A percentile compares a stretch with the other conserved stretches of the same genome.
These are phyloP conservation scores for Barbarea vulgaris DNA, from an alignment of 345 rosid genomes.

Conservation along the genomic window DNA sequence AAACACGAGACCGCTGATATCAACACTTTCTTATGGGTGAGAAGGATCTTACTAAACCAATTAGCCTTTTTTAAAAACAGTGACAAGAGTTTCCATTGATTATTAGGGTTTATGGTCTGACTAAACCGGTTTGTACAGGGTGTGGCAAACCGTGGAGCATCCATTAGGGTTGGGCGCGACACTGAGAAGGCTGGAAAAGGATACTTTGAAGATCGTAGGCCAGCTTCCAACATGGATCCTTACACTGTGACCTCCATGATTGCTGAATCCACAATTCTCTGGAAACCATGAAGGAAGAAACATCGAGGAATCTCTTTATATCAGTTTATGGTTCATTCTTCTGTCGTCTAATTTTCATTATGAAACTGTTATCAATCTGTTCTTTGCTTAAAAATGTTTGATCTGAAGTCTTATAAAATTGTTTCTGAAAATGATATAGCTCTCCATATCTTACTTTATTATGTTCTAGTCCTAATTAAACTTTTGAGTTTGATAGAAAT, in stretches of 20 bases:
- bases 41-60: neutral
- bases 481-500: no score
- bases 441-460: neutral
- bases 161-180: slow-evolving; percentile 77
- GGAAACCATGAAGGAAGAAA: slow-evolving; percentile 49
- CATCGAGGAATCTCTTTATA: neutral
- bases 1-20: slow-evolving; percentile 85
- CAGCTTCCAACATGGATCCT: slow-evolving; percentile 93
- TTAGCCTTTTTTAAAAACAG: neutral
- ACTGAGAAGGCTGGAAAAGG: slow-evolving; percentile 78
- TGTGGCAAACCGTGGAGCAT: slow-evolving; percentile 86
- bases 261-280: slow-evolving; percentile 75
- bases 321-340: slow-evolving; percentile 24
- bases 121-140: neutral
- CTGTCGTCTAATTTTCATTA: neutral
- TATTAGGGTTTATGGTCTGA: neutral
- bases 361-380: slow-evolving; percentile 5
- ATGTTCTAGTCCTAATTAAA: neutral
- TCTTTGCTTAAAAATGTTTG: slow-evolving; percentile 13
- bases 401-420: neutral
- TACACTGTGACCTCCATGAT: slow-evolving; percentile 83
- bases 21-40: slow-evolving; percentile 73
- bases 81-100: neutral
- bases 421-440: neutral
- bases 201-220: slow-evolving; percentile 89